These are phyloP conservation scores for Nemania sp. DNA, from an alignment of 2,329 filamentous ascomycete species.

Conservation along the genomic window DNA sequence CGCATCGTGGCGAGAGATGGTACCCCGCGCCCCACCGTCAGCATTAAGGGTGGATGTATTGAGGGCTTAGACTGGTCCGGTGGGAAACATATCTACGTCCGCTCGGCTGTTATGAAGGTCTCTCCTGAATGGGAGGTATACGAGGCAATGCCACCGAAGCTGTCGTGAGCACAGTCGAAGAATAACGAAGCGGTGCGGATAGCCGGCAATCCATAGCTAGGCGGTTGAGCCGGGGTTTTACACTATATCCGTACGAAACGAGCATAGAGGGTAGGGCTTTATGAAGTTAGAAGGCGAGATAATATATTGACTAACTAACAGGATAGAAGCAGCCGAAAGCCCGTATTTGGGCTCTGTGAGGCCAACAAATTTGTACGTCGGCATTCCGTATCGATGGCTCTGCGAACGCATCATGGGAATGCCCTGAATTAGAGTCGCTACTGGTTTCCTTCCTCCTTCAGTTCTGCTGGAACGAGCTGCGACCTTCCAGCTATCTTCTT, in stretches of 20 bases:
- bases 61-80: constrained; percentile 56
- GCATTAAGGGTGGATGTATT: constrained; percentile 61
- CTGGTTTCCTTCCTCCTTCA: constrained; percentile 17
- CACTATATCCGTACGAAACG: too few species aligned
- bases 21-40: constrained; percentile 53
- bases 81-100: constrained; percentile 60
- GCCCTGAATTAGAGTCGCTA: background rate
- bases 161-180: constrained; percentile 14
- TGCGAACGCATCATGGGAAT: too few species aligned
- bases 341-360: too few species aligned
- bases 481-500: constrained; percentile 22
- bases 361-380: too few species aligned
- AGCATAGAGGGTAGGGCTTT: too few species aligned
- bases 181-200: too few species aligned
- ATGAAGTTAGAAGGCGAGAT: too few species aligned
- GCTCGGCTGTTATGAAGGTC: constrained; percentile 59
- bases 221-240: too few species aligned
- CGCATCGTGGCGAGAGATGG: constrained; percentile 56
- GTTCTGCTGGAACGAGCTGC: constrained; percentile 10
- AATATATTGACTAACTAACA: too few species aligned
- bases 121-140: constrained; percentile 53
- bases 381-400: too few species aligned
- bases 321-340: too few species aligned
- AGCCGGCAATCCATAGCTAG: too few species aligned
- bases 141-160: constrained; percentile 41